A percentile compares a stretch with the other conserved stretches of the same genome.
Evolutionary conservation across 2,329 filamentous ascomycete species (phyloP).

Genomic region (Trichoderma sp.): DNA sequence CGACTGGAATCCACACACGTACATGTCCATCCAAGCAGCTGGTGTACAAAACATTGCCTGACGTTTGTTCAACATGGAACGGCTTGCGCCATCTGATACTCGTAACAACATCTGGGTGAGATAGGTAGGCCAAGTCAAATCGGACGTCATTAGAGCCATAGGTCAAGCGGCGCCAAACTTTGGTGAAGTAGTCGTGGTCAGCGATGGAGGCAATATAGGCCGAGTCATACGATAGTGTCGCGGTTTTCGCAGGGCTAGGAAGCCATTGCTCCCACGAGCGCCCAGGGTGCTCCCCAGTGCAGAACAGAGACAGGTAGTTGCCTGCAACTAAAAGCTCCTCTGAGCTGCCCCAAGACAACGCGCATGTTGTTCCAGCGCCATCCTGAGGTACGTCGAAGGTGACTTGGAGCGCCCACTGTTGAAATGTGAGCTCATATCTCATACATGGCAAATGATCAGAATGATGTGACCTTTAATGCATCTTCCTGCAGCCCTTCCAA

Average conservation of each 20-base stretch:
- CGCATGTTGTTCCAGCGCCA: slow-evolving; percentile 37
- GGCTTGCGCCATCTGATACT: slow-evolving; percentile 82
- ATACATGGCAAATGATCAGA: neutral
- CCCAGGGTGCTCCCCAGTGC: slow-evolving; percentile 46
- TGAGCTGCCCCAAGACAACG: slow-evolving; percentile 80
- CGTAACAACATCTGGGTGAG: slow-evolving; percentile 80
- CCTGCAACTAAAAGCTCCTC: slow-evolving; percentile 83
- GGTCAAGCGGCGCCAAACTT: slow-evolving; percentile 86
- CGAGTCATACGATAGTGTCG: slow-evolving; percentile 81
- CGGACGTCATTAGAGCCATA: slow-evolving; percentile 80
- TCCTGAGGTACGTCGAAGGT: slow-evolving; percentile 48
- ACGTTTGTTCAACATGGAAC: slow-evolving; percentile 70
- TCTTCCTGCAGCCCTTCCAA: slow-evolving; percentile 64
- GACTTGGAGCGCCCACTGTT: slow-evolving; percentile 63
- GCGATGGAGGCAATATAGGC: slow-evolving; percentile 81
- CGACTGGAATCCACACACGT: slow-evolving; percentile 78
- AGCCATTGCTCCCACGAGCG: slow-evolving; percentile 73
- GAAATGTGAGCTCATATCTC: slow-evolving; percentile 25
- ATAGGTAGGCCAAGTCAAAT: slow-evolving; percentile 87
- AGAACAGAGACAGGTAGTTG: slow-evolving; percentile 67
- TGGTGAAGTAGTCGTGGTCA: slow-evolving; percentile 76
- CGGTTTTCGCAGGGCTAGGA: slow-evolving; percentile 70
- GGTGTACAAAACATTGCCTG: slow-evolving; percentile 87
- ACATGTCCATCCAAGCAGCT: slow-evolving; percentile 78
- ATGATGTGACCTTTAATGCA: slow-evolving; percentile 62